Base-by-base conservation (phyloP, 768 basidiomycete species). In the Trametes elegans region DNA sequence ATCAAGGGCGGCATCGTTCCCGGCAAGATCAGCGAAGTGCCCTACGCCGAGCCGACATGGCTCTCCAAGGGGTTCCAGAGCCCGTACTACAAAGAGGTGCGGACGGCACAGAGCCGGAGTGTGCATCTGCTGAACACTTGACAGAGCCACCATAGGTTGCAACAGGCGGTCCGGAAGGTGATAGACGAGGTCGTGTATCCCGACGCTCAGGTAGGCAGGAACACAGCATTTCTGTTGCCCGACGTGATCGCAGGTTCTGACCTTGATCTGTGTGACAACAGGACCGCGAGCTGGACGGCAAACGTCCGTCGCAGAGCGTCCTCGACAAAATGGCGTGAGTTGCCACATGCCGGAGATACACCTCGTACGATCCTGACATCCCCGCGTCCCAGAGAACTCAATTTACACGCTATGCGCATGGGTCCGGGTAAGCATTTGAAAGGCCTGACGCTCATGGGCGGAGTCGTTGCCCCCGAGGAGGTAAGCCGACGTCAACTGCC, bases 321-420 rank as follows among this genome's bases (percentile, higher is more conserved):
- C 72, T 94, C 38, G 85, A 94, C 64, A 82, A 83, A 57, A 90
- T 97, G 90, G 84, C 90, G 86, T 88, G 55, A 49, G 77, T 62
- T 18, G 10, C 28, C 4, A 26, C 19, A 24, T 32, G n/a, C 3
- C 36, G 48, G 24, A 10, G 36, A 9, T 19, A 13, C 11, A 21
- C 23, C 39, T 32, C 26, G 51, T 32, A 38, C 16, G 39, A 42
- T 44, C 8, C 24, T 29, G 36, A 43, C 53, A 51, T 59, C 62
- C 7, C 28, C 9, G 28, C 26, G 35, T 23, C 38, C 4, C 55
- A 88, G 84, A 7, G 84, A 84, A 53, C 57, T 83, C 26, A 84
- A 93, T 62, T 49, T 98, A 19, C 88, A 92, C 67, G 90, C 91
- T 8, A 96, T 97, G 92, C 80, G 93, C n/a, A 79, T 96, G 74